Conservation (phyloP, 2,329 filamentous ascomycete genomes). For the Pezicula carpinea region DNA sequence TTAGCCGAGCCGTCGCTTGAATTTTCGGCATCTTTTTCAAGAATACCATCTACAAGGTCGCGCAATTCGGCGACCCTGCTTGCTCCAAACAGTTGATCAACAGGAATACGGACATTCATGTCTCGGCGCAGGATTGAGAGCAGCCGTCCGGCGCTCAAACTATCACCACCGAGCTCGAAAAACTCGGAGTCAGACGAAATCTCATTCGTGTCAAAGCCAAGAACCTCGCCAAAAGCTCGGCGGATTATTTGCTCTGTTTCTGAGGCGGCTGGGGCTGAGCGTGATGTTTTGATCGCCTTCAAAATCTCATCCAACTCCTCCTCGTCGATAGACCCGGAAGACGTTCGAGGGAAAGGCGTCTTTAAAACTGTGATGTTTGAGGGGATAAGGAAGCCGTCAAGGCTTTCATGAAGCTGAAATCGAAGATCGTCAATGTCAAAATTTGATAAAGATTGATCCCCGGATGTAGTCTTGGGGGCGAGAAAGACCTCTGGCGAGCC, state of each 20-base stretch:
- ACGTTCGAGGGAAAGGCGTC: constrained; percentile 6
- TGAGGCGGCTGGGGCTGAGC: neutral
- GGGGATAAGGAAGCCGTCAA: constrained; percentile 10
- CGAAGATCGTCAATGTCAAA: neutral
- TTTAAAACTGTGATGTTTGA: constrained; percentile 5
- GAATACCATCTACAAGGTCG: constrained; percentile 4
- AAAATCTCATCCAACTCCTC: neutral
- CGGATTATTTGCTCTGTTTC: constrained; percentile 34
- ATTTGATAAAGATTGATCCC: neutral
- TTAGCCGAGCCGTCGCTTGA: constrained; percentile 42
- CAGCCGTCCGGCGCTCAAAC: constrained; percentile 46
- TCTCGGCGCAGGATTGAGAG: constrained; percentile 45
- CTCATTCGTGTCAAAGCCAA: constrained; percentile 35
- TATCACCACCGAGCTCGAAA: constrained; percentile 49
- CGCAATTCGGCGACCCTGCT: constrained; percentile 33
- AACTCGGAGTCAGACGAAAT: constrained; percentile 41
- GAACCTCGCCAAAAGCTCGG: constrained; percentile 40
- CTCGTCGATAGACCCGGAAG: neutral
- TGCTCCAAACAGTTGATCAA: constrained; percentile 46
- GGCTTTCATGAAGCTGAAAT: neutral
- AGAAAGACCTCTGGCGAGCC: constrained; percentile 6
- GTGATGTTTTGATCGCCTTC: neutral
- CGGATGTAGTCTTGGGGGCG: neutral
- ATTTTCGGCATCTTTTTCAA: constrained; percentile 3
- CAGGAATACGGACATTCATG: constrained; percentile 44